Evolutionary conservation across 129 eudicot genomes (phyloP).

Genomic region (Gnaphalium uliginosum): DNA sequence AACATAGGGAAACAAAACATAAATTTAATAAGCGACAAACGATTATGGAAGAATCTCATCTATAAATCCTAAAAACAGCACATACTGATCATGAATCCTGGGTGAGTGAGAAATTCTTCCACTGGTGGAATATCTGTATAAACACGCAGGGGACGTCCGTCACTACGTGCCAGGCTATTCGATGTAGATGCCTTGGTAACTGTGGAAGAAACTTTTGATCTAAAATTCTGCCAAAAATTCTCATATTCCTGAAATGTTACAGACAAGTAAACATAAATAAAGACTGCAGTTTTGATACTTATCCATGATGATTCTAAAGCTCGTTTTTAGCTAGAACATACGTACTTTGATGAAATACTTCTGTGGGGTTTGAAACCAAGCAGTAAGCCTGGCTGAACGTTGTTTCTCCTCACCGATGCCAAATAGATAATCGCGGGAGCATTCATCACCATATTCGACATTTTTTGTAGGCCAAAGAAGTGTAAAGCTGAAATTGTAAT

Average conservation of each 20-base stretch:
- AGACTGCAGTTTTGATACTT: background rate
- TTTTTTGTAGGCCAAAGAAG: slow-evolving; percentile 80
- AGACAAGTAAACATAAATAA: background rate
- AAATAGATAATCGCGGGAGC: slow-evolving; percentile 86
- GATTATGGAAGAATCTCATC: background rate
- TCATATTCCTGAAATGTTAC: slow-evolving; percentile 68
- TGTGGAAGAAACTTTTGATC: slow-evolving; percentile 36
- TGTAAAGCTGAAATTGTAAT: slow-evolving; percentile 63
- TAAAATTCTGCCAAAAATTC: slow-evolving; percentile 55
- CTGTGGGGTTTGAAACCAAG: slow-evolving; percentile 94
- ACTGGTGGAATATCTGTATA: slow-evolving; percentile 87
- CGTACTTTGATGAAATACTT: slow-evolving; percentile 79
- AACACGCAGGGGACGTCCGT: slow-evolving; percentile 60
- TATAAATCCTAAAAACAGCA: background rate
- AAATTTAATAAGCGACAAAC: background rate
- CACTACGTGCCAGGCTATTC: slow-evolving; percentile 45
- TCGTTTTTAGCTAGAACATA: background rate
- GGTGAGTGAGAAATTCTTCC: slow-evolving; percentile 75
- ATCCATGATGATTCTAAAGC: background rate
- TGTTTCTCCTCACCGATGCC: slow-evolving; percentile 96
- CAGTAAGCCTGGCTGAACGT: slow-evolving; percentile 92
- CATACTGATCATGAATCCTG: slow-evolving; percentile 76
- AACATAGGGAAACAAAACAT: slow-evolving; percentile 22
- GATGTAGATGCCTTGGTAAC: slow-evolving; percentile 38
- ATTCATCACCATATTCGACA: slow-evolving; percentile 74